phyloP scores from a whole-genome alignment of 2,329 filamentous ascomycete genomes.

The Camptophora hylomeconis region DNA sequence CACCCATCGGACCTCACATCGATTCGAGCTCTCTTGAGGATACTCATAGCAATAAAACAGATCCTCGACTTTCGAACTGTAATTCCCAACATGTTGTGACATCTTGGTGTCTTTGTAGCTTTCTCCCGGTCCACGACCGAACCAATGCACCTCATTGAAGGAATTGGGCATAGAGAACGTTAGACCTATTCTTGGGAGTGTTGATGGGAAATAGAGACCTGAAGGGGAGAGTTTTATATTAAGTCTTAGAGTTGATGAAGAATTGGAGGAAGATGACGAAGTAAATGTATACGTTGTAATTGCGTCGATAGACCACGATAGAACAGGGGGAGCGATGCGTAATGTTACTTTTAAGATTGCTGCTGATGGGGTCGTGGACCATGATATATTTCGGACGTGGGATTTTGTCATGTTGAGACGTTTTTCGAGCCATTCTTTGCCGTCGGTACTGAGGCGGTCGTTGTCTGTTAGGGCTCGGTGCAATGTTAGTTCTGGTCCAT shows the following conservation, averaged over 20 bases:
- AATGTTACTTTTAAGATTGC: constrained; percentile 28
- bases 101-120: constrained; percentile 54
- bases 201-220: constrained; percentile 6
- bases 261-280: constrained; percentile 29
- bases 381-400: constrained; percentile 26
- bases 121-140: constrained; percentile 52
- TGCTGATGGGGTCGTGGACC: constrained; percentile 17
- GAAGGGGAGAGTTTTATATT: constrained; percentile 21
- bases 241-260: too few relatives aligned
- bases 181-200: constrained; percentile 48
- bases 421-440: constrained; percentile 44
- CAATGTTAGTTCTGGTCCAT: constrained; percentile 28
- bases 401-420: constrained; percentile 12
- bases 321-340: constrained; percentile 44
- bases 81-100: constrained; percentile 43
- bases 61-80: constrained; percentile 28
- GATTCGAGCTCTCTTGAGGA: constrained; percentile 56
- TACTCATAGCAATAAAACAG: constrained; percentile 51
- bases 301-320: constrained; percentile 45
- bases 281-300: constrained; percentile 15
- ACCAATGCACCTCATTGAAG: constrained; percentile 43
- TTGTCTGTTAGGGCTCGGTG: constrained; percentile 57
- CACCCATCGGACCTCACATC: constrained; percentile 48
- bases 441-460: constrained; percentile 40
- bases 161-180: constrained; percentile 37